Conservation (phyloP, 2,329 filamentous ascomycete species). For the Cordyceps javanica region DNA sequence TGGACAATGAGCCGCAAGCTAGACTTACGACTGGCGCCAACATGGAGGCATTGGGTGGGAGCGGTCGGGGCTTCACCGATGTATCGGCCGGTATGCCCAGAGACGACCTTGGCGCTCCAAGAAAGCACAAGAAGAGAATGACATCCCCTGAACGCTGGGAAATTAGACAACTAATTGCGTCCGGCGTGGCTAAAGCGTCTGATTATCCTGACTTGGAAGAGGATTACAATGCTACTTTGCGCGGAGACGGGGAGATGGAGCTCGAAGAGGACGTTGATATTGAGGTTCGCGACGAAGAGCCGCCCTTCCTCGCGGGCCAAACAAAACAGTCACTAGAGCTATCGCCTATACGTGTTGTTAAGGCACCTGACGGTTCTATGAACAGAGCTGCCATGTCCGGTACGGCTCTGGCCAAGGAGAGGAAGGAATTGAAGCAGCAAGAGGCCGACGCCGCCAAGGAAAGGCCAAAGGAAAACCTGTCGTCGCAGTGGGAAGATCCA, state of each 20-base stretch:
- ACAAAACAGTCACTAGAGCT: constrained; percentile 94
- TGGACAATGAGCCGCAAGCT: constrained; percentile 72
- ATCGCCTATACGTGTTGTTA: constrained; percentile 92
- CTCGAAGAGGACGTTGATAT: constrained; percentile 97
- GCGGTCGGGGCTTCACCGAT: constrained; percentile 50
- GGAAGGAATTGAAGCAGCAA: constrained; percentile 81
- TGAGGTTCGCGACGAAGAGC: constrained; percentile 92
- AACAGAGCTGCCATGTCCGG: constrained; percentile 95
- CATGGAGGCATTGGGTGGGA: constrained; percentile 69
- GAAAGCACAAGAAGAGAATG: constrained; percentile 78
- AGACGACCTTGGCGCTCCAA: constrained; percentile 36
- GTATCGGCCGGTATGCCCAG: constrained; percentile 28
- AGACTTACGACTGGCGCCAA: constrained; percentile 87
- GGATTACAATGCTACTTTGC: constrained; percentile 82
- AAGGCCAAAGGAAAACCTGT: constrained; percentile 73
- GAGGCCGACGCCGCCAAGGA: constrained; percentile 74
- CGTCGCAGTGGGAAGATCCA: constrained; percentile 92
- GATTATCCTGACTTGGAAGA: constrained; percentile 95
- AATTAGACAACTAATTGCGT: constrained; percentile 92
- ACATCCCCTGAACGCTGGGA: constrained; percentile 97
- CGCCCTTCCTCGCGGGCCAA: constrained; percentile 90
- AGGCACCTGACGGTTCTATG: constrained; percentile 95
- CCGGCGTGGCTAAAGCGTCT: constrained; percentile 83
- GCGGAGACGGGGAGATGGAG: constrained; percentile 81
- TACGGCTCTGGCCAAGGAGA: constrained; percentile 79